phyloP scores from a whole-genome alignment of 2,329 filamentous ascomycete genomes.

The Cladophialophora carrionii region DNA sequence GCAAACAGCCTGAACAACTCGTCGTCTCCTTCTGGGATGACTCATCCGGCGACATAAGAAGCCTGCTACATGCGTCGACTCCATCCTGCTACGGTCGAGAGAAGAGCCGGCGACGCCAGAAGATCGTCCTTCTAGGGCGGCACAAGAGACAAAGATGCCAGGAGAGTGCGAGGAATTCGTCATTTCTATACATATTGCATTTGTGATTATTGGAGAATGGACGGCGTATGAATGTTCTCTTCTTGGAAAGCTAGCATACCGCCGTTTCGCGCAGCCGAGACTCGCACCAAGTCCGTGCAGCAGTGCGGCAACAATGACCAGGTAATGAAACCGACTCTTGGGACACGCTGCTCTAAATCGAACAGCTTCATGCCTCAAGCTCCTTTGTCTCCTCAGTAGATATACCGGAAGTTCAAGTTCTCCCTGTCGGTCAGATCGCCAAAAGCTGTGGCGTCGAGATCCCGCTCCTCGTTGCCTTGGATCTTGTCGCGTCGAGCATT shows the following conservation, averaged over 20 bases:
- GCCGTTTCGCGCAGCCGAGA: not conserved
- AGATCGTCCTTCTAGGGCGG: not conserved
- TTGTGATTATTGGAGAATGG: not conserved
- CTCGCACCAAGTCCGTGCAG: not conserved
- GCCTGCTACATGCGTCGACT: not conserved
- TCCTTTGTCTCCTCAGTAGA: slow-evolving; percentile 20
- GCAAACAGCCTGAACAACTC: not conserved
- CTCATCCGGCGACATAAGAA: not conserved
- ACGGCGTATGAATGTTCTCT: not conserved
- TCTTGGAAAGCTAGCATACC: not conserved
- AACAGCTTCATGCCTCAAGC: not conserved
- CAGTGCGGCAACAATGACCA: too few relatives aligned
- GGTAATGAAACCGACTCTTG: not conserved
- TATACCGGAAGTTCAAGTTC: slow-evolving; percentile 50
- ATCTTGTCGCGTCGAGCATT: slow-evolving; percentile 56
- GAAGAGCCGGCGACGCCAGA: not conserved
- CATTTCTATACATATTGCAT: too few relatives aligned
- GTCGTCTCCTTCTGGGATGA: not conserved
- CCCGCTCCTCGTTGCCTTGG: slow-evolving; percentile 46
- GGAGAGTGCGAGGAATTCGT: not conserved
- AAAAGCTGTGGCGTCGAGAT: slow-evolving; percentile 53
- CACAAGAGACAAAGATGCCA: not conserved
- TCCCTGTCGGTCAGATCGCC: slow-evolving; percentile 59
- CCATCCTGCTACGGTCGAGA: not conserved
- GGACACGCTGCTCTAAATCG: not conserved